phyloP scores from a whole-genome alignment of 768 basidiomycete genomes.

The Xanthoconium stramineum region DNA sequence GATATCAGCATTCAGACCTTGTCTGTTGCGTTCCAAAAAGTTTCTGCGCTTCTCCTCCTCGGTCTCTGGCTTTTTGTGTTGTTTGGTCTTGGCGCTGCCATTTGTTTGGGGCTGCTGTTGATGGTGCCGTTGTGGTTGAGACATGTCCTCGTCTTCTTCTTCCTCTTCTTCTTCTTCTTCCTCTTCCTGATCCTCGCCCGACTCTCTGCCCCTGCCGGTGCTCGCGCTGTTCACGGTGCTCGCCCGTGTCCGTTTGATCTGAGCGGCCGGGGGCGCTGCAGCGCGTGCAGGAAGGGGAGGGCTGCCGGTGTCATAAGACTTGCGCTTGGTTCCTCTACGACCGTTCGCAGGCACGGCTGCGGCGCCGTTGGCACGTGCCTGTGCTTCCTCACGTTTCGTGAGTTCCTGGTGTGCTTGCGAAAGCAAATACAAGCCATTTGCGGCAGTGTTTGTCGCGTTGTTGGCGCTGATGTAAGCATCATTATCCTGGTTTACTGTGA shows the following conservation, averaged over 20 bases:
- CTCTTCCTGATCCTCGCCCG: constrained; percentile 34
- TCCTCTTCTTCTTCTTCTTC: constrained; percentile 42
- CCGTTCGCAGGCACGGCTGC: constrained; percentile 28
- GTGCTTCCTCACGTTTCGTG: constrained; percentile 88
- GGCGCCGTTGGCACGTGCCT: constrained; percentile 53
- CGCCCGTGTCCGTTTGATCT: constrained; percentile 38
- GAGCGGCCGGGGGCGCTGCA: constrained; percentile 22
- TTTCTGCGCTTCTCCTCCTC: constrained; percentile 98
- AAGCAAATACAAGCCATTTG: constrained; percentile 91
- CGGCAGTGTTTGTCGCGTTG: constrained; percentile 65
- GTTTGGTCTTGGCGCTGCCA: constrained; percentile 20
- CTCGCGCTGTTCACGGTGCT: constrained; percentile 31
- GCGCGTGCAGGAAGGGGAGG: constrained; percentile 31
- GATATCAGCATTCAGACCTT: constrained; percentile 55
- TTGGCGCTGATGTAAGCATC: constrained; percentile 42
- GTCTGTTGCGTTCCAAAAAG: constrained; percentile 95
- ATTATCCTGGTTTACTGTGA: constrained; percentile 34
- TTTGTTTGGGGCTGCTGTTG: constrained; percentile 17
- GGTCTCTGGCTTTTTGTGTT: constrained; percentile 81
- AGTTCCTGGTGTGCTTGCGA: constrained; percentile 96
- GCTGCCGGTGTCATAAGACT: constrained; percentile 48
- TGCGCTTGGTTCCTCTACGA: constrained; percentile 68
- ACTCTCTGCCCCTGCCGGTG: constrained; percentile 36
- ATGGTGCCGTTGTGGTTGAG: constrained; percentile 11
- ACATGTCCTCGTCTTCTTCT: constrained; percentile 36